phyloP scores from a whole-genome alignment of 306 rosid genomes.

The Gastrolobium villosum region DNA sequence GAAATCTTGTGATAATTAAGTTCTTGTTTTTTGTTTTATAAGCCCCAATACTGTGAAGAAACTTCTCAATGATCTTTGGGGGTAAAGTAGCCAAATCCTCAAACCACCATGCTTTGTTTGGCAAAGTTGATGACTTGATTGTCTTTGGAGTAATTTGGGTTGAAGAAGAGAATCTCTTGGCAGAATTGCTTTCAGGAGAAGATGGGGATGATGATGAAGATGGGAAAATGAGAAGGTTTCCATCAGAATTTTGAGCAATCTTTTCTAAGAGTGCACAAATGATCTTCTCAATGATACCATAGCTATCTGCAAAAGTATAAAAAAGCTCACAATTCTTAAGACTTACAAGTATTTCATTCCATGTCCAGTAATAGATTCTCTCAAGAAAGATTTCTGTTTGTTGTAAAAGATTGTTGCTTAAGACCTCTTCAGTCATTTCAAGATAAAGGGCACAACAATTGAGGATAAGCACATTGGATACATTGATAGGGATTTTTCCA shows the following conservation, averaged over 20 bases:
- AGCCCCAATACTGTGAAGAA: conserved; percentile 60
- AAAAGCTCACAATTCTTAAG: conserved; percentile 59
- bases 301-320: conserved; percentile 58
- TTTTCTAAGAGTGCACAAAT: conserved; percentile 60
- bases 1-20: conserved; percentile 71
- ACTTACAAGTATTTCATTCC: conserved; percentile 63
- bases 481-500: conserved; percentile 58
- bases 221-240: conserved; percentile 42
- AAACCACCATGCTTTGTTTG: conserved; percentile 81
- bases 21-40: conserved; percentile 60
- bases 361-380: conserved; percentile 67
- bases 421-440: conserved; percentile 68
- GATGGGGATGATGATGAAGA: conserved; percentile 63
- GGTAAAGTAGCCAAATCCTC: conserved; percentile 71
- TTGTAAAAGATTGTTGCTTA: conserved; percentile 62
- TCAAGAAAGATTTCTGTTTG: conserved; percentile 67
- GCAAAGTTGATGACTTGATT: conserved; percentile 49
- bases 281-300: too few relatives aligned
- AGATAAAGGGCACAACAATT: conserved; percentile 69
- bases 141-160: conserved; percentile 61
- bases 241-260: conserved; percentile 65
- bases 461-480: conserved; percentile 67
- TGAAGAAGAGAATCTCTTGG: conserved; percentile 56
- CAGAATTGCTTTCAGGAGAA: conserved; percentile 61
- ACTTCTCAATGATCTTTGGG: conserved; percentile 68